phyloP scores from a whole-genome alignment of 2,329 filamentous ascomycete species.

The Colletotrichum salicis region DNA sequence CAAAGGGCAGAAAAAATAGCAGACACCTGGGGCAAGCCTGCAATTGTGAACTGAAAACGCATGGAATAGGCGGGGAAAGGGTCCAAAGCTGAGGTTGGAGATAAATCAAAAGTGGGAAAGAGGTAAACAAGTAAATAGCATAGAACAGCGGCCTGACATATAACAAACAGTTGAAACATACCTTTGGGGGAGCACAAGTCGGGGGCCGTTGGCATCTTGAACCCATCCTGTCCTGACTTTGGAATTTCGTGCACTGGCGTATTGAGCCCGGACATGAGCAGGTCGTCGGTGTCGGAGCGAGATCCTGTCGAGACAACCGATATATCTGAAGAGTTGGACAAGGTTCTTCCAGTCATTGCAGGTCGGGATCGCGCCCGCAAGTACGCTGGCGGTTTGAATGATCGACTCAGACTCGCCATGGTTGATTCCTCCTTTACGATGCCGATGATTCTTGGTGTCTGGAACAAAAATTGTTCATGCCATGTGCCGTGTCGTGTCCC shows the following conservation, averaged over 20 bases:
- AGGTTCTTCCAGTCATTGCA: slow-evolving; percentile 53
- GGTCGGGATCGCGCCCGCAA: slow-evolving; percentile 54
- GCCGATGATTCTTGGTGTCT: not conserved
- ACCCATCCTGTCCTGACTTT: slow-evolving; percentile 12
- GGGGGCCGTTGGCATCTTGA: slow-evolving; percentile 1
- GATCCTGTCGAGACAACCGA: slow-evolving; percentile 48
- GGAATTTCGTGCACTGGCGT: slow-evolving; percentile 35
- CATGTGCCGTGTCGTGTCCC: not conserved
- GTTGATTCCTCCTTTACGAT: slow-evolving; percentile 23
- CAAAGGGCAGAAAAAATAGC: not conserved
- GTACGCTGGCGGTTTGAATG: slow-evolving; percentile 59
- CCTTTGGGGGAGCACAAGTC: slow-evolving; percentile 23
- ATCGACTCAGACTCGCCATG: slow-evolving; percentile 62
- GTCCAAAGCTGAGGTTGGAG: not conserved
- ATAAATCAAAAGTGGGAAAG: not conserved
- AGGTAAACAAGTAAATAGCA: not conserved
- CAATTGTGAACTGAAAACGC: not conserved
- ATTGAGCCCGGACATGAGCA: slow-evolving; percentile 47
- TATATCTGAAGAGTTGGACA: slow-evolving; percentile 60
- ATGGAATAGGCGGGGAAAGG: not conserved
- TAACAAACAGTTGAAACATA: slow-evolving; percentile 1
- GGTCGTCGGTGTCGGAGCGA: slow-evolving; percentile 43
- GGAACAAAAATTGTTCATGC: not conserved
- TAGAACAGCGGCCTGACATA: not conserved
- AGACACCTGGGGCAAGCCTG: not conserved